Evolutionary conservation across 2,329 filamentous ascomycete species (phyloP).

Genomic region (Botrytis medusae): DNA sequence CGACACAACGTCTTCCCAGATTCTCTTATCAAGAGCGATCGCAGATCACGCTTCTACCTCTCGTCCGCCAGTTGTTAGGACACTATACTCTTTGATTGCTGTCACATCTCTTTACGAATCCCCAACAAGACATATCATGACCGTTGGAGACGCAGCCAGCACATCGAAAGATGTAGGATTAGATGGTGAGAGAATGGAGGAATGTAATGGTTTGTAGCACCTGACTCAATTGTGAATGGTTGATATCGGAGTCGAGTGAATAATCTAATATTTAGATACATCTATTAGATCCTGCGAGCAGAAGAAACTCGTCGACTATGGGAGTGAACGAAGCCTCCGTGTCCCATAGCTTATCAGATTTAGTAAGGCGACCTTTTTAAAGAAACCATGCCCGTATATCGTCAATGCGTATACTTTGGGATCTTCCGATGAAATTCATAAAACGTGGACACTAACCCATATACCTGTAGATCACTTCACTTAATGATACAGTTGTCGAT

Average conservation of each 20-base stretch:
- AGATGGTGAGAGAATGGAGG: slow-evolving; percentile 1
- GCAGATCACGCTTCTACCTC: slow-evolving; percentile 37
- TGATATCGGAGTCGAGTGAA: rapidly evolving
- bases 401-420: not conserved
- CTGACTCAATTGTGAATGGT: not conserved
- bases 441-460: not conserved
- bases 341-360: not conserved
- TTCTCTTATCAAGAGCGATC: slow-evolving; percentile 47
- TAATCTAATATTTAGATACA: not conserved
- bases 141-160: slow-evolving; percentile 30
- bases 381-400: not conserved
- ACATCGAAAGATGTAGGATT: slow-evolving; percentile 7
- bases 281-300: not conserved
- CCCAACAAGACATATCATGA: slow-evolving; percentile 35
- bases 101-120: slow-evolving; percentile 37
- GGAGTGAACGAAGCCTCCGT: not conserved
- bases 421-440: not conserved
- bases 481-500: not conserved
- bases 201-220: not conserved
- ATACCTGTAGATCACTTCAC: not conserved
- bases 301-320: not conserved
- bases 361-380: not conserved
- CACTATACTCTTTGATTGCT: slow-evolving; percentile 19
- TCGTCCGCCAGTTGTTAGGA: not conserved
- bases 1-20: slow-evolving; percentile 48